phyloP scores from a whole-genome alignment of 306 rosid species.

The Vicia sativa region DNA sequence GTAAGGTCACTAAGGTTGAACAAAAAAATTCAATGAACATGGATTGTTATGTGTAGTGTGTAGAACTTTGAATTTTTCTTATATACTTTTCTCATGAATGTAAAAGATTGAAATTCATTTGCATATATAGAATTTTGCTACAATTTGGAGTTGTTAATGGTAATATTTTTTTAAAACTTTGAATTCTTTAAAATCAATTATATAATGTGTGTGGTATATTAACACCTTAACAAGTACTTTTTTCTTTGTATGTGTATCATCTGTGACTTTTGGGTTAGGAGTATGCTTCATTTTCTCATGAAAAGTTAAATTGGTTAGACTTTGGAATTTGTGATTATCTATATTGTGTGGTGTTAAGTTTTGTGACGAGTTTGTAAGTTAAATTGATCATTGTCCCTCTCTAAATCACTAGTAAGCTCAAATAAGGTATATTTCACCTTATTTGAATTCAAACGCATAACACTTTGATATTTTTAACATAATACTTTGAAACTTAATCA shows the following conservation, averaged over 20 bases:
- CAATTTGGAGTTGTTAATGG: not conserved
- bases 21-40: constrained; percentile 40
- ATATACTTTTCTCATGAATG: not conserved
- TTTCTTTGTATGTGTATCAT: not conserved
- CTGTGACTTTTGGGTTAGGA: not conserved
- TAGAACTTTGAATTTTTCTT: constrained; percentile 11
- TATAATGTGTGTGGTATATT: not conserved
- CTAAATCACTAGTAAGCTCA: no score
- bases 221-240: not conserved
- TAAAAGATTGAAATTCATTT: not conserved
- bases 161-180: not conserved
- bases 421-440: no score
- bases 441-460: no score
- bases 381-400: no score
- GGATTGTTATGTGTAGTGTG: constrained; percentile 17
- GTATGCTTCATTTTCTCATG: not conserved
- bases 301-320: not conserved
- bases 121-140: not conserved
- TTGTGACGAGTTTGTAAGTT: no score
- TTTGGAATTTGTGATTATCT: not conserved
- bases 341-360: not conserved
- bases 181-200: not conserved
- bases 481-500: no score
- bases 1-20: constrained; percentile 67
- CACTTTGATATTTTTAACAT: no score